Conservation (phyloP, 139 green algal genomes). For the Dunaliella primolecta region DNA sequence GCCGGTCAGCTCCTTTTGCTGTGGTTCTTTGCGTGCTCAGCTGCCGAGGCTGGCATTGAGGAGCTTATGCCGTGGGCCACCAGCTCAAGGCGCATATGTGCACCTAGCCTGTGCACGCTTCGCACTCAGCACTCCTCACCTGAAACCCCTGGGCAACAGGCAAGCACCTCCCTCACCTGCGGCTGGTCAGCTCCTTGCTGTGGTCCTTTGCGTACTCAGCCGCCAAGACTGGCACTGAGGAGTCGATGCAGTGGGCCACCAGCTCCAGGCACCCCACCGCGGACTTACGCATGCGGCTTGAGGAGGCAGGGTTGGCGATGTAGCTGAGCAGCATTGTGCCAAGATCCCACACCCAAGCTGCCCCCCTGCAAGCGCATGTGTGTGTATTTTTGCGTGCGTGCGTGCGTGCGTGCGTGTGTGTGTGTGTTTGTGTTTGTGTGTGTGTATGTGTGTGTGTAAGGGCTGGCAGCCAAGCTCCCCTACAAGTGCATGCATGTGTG, state of each 20-base stretch:
- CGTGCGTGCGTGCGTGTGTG: no score
- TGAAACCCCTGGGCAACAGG: neutral
- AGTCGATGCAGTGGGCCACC: neutral
- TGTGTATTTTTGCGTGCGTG: no score
- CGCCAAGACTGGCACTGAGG: neutral
- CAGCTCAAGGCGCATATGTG: no score
- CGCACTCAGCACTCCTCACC: no score
- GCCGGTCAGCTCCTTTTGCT: neutral
- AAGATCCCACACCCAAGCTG: neutral
- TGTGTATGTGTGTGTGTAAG: no score
- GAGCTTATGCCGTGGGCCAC: no score
- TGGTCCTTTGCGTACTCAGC: neutral
- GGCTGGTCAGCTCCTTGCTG: constrained; percentile 1
- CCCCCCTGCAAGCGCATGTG: neutral
- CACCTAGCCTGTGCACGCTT: no score
- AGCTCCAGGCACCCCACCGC: neutral
- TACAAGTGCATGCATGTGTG: no score
- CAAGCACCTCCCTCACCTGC: neutral
- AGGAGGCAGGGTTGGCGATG: neutral
- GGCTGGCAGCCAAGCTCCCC: no score
- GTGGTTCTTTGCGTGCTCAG: neutral
- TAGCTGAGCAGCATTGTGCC: neutral
- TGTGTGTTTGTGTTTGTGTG: no score
- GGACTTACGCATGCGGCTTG: neutral
- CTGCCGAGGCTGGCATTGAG: no score